A percentile compares a stretch with the other conserved stretches of the same genome.
phyloP scores from a whole-genome alignment of 2,329 filamentous ascomycete species.

The Sarocladium brachiariae region DNA sequence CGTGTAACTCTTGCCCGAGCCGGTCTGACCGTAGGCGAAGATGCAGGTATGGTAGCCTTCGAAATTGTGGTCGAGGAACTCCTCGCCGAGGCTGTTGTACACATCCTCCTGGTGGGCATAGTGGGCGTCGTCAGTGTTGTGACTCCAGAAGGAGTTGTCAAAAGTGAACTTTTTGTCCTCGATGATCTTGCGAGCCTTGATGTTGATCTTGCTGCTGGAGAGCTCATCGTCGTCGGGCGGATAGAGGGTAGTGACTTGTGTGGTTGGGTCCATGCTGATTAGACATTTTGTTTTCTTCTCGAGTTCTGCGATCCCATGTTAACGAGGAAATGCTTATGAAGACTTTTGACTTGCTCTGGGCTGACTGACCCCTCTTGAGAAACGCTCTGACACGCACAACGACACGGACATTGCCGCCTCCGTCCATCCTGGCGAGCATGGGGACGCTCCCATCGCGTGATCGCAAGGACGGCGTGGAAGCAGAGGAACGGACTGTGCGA shows the following conservation, averaged over 20 bases:
- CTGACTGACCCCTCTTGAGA: constrained; percentile 64
- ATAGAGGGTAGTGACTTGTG: constrained; percentile 75
- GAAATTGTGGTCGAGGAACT: constrained; percentile 98
- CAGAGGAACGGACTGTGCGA: constrained; percentile 51
- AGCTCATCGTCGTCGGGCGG: constrained; percentile 54
- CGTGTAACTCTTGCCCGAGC: constrained; percentile 95
- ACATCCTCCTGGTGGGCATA: constrained; percentile 91
- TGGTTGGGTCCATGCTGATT: constrained; percentile 82
- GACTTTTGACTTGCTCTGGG: constrained; percentile 3
- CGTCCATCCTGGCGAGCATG: constrained; percentile 47
- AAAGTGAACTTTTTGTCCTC: constrained; percentile 94
- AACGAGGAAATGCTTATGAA: not conserved
- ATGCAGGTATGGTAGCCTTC: constrained; percentile 99
- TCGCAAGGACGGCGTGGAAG: constrained; percentile 72
- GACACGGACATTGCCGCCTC: constrained; percentile 72
- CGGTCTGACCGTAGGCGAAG: constrained; percentile 96
- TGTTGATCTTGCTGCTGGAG: constrained; percentile 42
- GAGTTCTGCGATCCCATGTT: constrained; percentile 53
- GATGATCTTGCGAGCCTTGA: constrained; percentile 62
- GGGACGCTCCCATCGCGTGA: constrained; percentile 63
- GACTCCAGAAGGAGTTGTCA: constrained; percentile 98
- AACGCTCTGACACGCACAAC: constrained; percentile 77
- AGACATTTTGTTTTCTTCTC: constrained; percentile 77
- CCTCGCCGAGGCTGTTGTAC: constrained; percentile 88
- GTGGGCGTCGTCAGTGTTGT: constrained; percentile 69